A percentile compares a stretch with the other conserved stretches of the same genome.
These are phyloP conservation scores for Wickerhamomyces sp. DNA, from an alignment of 1,139 yeast species.

Conservation along the genomic window DNA sequence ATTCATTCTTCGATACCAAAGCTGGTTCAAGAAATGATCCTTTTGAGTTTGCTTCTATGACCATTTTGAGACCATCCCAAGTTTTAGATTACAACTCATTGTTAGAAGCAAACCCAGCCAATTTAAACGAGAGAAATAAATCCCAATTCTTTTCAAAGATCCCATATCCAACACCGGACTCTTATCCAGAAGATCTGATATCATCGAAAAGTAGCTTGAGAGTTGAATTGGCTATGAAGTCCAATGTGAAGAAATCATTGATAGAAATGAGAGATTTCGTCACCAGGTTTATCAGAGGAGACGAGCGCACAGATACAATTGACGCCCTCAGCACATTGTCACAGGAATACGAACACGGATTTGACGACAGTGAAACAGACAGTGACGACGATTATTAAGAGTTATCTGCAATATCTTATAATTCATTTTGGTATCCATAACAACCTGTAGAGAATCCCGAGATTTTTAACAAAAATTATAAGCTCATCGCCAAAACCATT, in stretches of 20 bases:
- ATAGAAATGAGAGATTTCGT: conserved; percentile 45
- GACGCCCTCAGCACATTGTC: conserved; percentile 50
- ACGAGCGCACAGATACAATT: conserved; percentile 62
- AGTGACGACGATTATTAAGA: conserved; percentile 16
- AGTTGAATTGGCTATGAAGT: conserved; percentile 41
- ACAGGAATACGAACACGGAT: conserved; percentile 55
- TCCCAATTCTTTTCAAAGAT: conserved; percentile 8
- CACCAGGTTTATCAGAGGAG: conserved; percentile 42
- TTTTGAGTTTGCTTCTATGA: conserved; percentile 31
- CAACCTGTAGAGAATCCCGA: too few relatives aligned
- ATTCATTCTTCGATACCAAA: conserved; percentile 9
- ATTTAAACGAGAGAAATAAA: conserved; percentile 7
- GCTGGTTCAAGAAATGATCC: not conserved
- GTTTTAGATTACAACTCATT: not conserved
- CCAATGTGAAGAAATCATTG: conserved; percentile 41
- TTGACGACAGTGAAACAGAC: conserved; percentile 37
- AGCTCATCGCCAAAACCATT: not conserved
- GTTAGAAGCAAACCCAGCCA: not conserved
- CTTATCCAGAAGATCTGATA: conserved; percentile 27
- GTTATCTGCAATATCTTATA: too few relatives aligned
- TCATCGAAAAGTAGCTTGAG: conserved; percentile 18
- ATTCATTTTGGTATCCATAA: too few relatives aligned
- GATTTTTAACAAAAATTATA: too few relatives aligned
- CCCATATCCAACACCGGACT: conserved; percentile 24
- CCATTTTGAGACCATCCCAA: conserved; percentile 27